Evolutionary conservation across 73 alveolate genomes (phyloP).

Genomic region (Stentor coeruleus): DNA sequence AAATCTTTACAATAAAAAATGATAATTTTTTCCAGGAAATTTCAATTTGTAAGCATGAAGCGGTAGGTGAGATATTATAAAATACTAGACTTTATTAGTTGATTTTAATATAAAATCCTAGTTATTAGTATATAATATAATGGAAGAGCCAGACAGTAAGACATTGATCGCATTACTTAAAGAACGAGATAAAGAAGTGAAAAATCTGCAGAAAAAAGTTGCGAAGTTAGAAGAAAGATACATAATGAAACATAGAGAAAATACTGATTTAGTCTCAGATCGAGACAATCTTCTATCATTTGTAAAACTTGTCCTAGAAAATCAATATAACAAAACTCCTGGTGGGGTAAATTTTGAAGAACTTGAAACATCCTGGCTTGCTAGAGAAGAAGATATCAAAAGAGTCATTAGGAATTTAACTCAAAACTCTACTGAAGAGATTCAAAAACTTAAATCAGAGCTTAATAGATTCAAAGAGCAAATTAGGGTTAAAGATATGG

Average conservation of each 20-base stretch:
- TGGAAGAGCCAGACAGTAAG: conserved; percentile 29
- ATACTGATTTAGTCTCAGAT: conserved; percentile 35
- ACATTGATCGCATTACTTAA: conserved; percentile 39
- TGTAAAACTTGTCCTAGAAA: conserved; percentile 35
- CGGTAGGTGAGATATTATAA: too few species aligned
- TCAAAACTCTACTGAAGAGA: conserved; percentile 33
- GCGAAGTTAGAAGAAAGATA: conserved; percentile 46
- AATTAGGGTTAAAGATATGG: background rate
- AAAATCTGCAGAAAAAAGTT: conserved; percentile 37
- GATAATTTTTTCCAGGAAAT: too few species aligned
- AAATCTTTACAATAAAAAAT: too few species aligned
- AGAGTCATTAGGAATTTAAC: conserved; percentile 24
- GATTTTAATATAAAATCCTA: too few species aligned
- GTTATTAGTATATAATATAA: too few species aligned
- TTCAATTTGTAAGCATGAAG: too few species aligned
- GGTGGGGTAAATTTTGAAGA: conserved; percentile 21
- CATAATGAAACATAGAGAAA: conserved; percentile 35
- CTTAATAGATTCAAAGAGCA: background rate
- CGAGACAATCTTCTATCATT: conserved; percentile 37
- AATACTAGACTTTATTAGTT: too few species aligned
- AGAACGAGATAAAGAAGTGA: conserved; percentile 52
- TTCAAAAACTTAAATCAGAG: conserved; percentile 32
- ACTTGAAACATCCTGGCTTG: conserved; percentile 19
- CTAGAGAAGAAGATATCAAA: conserved; percentile 36
- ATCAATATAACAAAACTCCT: conserved; percentile 25